These are phyloP conservation scores for Cladosporium halotolerans DNA, from an alignment of 2,329 filamentous ascomycete species.

Conservation along the genomic window DNA sequence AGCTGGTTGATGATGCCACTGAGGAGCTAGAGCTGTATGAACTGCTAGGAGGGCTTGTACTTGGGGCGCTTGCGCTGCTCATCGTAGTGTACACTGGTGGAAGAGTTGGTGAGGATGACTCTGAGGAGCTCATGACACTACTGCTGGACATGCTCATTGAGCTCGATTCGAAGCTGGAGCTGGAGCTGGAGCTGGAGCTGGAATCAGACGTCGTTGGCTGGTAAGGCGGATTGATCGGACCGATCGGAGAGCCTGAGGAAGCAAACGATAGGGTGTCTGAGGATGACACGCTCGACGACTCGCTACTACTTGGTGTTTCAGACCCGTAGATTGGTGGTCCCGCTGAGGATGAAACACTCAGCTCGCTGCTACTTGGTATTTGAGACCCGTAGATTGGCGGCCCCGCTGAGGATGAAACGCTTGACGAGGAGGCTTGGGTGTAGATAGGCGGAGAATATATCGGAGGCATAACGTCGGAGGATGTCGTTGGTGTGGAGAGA, in stretches of 20 bases:
- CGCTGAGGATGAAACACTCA: not conserved
- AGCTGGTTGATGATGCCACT: constrained; percentile 1
- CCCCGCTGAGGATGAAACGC: not conserved
- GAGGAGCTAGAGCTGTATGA: constrained; percentile 2
- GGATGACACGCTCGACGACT: not conserved
- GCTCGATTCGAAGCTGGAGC: not conserved
- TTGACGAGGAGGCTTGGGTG: not conserved
- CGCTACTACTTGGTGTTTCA: not conserved
- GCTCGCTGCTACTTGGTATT: not conserved
- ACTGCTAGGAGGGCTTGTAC: not conserved
- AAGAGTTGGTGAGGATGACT: not conserved
- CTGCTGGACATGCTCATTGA: not conserved
- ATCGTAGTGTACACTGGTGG: constrained; percentile 1
- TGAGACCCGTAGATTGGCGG: constrained; percentile 4
- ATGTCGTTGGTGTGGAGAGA: not conserved
- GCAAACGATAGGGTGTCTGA: constrained; percentile 1
- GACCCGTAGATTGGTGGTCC: constrained; percentile 1
- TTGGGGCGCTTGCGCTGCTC: not conserved
- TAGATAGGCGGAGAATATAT: not conserved
- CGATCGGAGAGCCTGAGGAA: constrained; percentile 7
- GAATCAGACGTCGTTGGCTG: not conserved
- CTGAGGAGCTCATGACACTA: not conserved
- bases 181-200: not conserved
- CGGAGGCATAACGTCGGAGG: not conserved
- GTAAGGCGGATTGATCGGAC: constrained; percentile 6